These are phyloP conservation scores for Aspergillus fructus DNA, from an alignment of 2,329 filamentous ascomycete genomes.

Conservation along the genomic window DNA sequence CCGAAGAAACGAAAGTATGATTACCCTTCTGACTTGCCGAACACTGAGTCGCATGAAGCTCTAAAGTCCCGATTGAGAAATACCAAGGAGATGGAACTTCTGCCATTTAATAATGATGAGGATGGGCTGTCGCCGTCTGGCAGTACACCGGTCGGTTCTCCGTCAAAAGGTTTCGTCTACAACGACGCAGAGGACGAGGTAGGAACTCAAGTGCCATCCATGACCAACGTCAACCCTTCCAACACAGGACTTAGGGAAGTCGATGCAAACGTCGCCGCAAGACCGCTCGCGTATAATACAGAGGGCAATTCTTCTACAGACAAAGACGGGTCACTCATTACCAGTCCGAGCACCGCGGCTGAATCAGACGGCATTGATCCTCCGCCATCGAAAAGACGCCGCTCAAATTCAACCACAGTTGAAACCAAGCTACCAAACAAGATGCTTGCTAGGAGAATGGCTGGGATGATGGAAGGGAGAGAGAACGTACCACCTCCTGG, in stretches of 20 bases:
- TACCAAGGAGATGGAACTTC: conserved; percentile 34
- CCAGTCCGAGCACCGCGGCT: conserved; percentile 11
- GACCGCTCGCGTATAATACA: conserved; percentile 26
- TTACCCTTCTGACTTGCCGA: conserved; percentile 76
- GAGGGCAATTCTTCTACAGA: conserved; percentile 13
- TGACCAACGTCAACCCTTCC: conserved; percentile 32
- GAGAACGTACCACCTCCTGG: conserved; percentile 42
- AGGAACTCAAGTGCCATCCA: conserved; percentile 30
- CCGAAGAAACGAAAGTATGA: conserved; percentile 77
- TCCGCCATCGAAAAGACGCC: conserved; percentile 28
- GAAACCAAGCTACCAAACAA: conserved; percentile 47
- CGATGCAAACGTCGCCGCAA: conserved; percentile 49
- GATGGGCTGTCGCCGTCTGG: conserved; percentile 19
- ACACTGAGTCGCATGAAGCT: conserved; percentile 64
- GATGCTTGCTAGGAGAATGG: conserved; percentile 37
- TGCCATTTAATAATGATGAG: conserved; percentile 33
- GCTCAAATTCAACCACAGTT: conserved; percentile 26
- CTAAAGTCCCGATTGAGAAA: conserved; percentile 54
- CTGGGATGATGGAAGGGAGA: conserved; percentile 44
- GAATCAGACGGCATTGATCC: conserved; percentile 25
- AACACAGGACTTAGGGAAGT: conserved; percentile 52
- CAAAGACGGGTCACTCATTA: conserved; percentile 10
- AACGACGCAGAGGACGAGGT: conserved; percentile 47
- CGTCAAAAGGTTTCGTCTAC: conserved; percentile 54
- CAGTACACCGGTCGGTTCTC: conserved; percentile 36